phyloP scores from a whole-genome alignment of 1,139 yeast species.

The Taphrina communis region DNA sequence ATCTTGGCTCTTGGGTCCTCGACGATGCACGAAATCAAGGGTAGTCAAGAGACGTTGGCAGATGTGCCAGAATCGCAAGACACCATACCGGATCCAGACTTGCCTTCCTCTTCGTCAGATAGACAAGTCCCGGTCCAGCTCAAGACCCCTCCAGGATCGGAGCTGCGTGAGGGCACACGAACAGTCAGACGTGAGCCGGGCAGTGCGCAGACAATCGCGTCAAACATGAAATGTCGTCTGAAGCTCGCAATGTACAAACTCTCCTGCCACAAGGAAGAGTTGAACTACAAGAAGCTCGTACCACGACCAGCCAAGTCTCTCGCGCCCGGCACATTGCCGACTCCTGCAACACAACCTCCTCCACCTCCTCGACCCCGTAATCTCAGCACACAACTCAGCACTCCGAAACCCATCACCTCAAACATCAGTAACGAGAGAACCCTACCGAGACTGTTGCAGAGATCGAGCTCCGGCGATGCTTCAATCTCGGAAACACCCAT shows the following conservation, averaged over 20 bases:
- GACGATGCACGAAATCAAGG: background rate
- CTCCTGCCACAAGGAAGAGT: constrained; percentile 20
- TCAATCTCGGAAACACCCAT: constrained; percentile 25
- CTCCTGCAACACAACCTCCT: constrained; percentile 12
- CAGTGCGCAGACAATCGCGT: constrained; percentile 7
- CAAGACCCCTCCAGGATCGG: constrained; percentile 15
- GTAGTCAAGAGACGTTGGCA: constrained; percentile 15
- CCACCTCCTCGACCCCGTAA: constrained; percentile 5
- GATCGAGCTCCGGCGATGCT: constrained; percentile 31
- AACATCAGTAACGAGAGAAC: constrained; percentile 18
- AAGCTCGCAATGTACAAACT: constrained; percentile 37
- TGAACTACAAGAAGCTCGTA: constrained; percentile 22
- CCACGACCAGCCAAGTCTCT: constrained; percentile 8
- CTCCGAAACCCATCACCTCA: constrained; percentile 19
- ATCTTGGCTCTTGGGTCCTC: background rate
- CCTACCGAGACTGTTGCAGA: constrained; percentile 19
- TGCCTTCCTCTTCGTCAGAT: constrained; percentile 21
- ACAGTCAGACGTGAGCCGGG: background rate
- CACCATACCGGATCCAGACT: constrained; percentile 18
- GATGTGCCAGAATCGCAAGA: constrained; percentile 23
- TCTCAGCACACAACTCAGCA: constrained; percentile 6
- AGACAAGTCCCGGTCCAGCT: background rate
- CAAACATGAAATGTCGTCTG: constrained; percentile 17
- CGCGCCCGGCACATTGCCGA: background rate
- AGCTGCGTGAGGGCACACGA: background rate